Conservation (phyloP, 1,284 basidiomycete genomes). For the Ustilago hordei region DNA sequence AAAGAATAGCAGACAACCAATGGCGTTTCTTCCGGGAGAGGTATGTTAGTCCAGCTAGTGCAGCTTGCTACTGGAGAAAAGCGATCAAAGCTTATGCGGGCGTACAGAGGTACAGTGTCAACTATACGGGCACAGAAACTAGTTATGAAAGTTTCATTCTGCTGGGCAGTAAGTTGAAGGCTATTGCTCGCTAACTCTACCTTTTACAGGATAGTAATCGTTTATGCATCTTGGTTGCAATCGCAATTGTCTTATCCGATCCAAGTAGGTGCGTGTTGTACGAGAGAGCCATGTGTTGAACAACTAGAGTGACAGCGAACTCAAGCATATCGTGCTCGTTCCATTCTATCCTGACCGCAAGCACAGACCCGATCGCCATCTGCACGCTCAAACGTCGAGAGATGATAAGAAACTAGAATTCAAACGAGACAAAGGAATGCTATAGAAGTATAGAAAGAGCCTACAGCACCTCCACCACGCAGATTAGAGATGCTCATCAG, state of each 20-base stretch:
- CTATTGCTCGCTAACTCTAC: slow-evolving; percentile 16
- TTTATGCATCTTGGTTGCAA: neutral
- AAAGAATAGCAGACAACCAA: slow-evolving; percentile 62
- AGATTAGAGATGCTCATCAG: slow-evolving; percentile 26
- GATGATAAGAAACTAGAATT: too few species aligned
- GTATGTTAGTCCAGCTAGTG: slow-evolving; percentile 55
- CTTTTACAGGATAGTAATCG: neutral
- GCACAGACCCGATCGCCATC: too few species aligned
- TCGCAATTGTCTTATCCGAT: neutral
- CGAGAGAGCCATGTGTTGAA: too few species aligned
- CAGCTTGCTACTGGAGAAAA: slow-evolving; percentile 63
- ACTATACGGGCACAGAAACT: slow-evolving; percentile 59
- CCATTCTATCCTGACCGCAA: too few species aligned
- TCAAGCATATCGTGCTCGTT: too few species aligned
- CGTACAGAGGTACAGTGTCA: slow-evolving; percentile 50
- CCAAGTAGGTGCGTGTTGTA: too few species aligned
- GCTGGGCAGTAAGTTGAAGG: slow-evolving; percentile 45
- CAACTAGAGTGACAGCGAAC: too few species aligned
- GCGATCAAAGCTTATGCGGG: slow-evolving; percentile 45
- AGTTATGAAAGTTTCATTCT: slow-evolving; percentile 59
- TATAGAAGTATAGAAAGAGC: too few species aligned
- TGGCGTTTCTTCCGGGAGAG: slow-evolving; percentile 61
- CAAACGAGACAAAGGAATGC: too few species aligned
- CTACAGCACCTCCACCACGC: neutral
- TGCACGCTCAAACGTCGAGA: too few species aligned